Evolutionary conservation across 805 yeast species (phyloP).

Genomic region (Candida boidinii): DNA sequence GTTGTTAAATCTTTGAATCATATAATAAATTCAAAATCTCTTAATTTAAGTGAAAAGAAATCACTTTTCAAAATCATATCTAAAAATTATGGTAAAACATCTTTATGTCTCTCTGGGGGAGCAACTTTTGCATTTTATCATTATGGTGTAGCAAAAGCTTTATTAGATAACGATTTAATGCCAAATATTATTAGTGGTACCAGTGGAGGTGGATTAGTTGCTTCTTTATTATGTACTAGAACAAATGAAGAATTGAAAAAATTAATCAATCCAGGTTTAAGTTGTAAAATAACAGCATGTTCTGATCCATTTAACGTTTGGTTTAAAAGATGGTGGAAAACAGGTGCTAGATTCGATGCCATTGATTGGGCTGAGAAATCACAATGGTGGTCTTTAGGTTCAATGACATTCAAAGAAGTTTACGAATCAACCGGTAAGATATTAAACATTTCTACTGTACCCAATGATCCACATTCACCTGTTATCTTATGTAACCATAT

Average conservation of each 20-base stretch:
- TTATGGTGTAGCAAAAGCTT: slow-evolving; percentile 66
- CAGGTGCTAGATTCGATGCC: slow-evolving; percentile 76
- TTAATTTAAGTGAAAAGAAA: slow-evolving; percentile 34
- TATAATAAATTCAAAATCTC: slow-evolving; percentile 28
- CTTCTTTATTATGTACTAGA: slow-evolving; percentile 63
- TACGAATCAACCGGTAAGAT: slow-evolving; percentile 60
- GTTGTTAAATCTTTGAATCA: slow-evolving; percentile 39
- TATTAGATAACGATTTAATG: slow-evolving; percentile 55
- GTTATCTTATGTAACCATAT: slow-evolving; percentile 69
- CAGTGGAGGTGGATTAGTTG: slow-evolving; percentile 74
- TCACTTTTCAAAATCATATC: slow-evolving; percentile 47
- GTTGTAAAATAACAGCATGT: slow-evolving; percentile 60
- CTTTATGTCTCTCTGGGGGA: slow-evolving; percentile 70
- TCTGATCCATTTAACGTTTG: slow-evolving; percentile 53
- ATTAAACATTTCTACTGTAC: slow-evolving; percentile 69
- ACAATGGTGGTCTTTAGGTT: slow-evolving; percentile 65
- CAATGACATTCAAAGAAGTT: slow-evolving; percentile 65
- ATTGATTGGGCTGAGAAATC: slow-evolving; percentile 64
- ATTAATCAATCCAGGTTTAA: slow-evolving; percentile 51
- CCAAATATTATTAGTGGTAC: slow-evolving; percentile 72
- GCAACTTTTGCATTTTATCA: slow-evolving; percentile 74
- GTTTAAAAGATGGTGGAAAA: slow-evolving; percentile 56
- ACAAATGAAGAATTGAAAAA: slow-evolving; percentile 56
- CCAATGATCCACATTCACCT: slow-evolving; percentile 76
- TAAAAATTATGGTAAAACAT: slow-evolving; percentile 64